These are phyloP conservation scores for Chalaropsis thielavioides DNA, from an alignment of 2,329 filamentous ascomycete genomes.

Conservation along the genomic window DNA sequence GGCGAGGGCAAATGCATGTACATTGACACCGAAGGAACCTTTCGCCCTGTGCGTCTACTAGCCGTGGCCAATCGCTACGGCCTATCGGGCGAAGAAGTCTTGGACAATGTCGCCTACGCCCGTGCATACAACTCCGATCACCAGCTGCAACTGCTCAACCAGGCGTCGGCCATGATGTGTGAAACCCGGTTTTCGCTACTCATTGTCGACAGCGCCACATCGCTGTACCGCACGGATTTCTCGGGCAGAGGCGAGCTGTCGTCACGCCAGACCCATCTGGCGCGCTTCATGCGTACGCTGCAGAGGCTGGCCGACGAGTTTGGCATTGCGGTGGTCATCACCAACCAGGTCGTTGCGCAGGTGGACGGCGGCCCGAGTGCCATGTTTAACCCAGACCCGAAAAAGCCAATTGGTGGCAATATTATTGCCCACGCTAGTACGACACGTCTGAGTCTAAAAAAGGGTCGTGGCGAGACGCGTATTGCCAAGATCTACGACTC, in stretches of 20 bases:
- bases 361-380: slow-evolving; percentile 90
- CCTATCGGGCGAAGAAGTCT: slow-evolving; percentile 86
- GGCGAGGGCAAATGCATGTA: slow-evolving; percentile 97
- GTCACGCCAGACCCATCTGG: slow-evolving; percentile 76
- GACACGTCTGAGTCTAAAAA: slow-evolving; percentile 86
- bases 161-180: slow-evolving; percentile 97
- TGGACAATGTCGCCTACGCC: slow-evolving; percentile 97
- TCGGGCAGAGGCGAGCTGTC: slow-evolving; percentile 91
- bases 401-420: slow-evolving; percentile 97
- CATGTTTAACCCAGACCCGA: slow-evolving; percentile 99
- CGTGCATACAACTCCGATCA: slow-evolving; percentile 98
- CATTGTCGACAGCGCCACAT: slow-evolving; percentile 89
- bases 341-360: slow-evolving; percentile 96
- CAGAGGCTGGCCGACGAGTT: slow-evolving; percentile 71
- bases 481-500: slow-evolving; percentile 99
- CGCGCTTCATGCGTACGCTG: slow-evolving; percentile 75
- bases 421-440: slow-evolving; percentile 98
- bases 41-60: slow-evolving; percentile 77
- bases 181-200: slow-evolving; percentile 94
- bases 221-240: slow-evolving; percentile 92
- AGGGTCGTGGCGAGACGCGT: slow-evolving; percentile 85
- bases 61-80: slow-evolving; percentile 91
- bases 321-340: slow-evolving; percentile 95
- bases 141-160: slow-evolving; percentile 84
- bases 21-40: slow-evolving; percentile 96